Conservation (phyloP, 768 basidiomycete species). For the Crepidotus variabilis region DNA sequence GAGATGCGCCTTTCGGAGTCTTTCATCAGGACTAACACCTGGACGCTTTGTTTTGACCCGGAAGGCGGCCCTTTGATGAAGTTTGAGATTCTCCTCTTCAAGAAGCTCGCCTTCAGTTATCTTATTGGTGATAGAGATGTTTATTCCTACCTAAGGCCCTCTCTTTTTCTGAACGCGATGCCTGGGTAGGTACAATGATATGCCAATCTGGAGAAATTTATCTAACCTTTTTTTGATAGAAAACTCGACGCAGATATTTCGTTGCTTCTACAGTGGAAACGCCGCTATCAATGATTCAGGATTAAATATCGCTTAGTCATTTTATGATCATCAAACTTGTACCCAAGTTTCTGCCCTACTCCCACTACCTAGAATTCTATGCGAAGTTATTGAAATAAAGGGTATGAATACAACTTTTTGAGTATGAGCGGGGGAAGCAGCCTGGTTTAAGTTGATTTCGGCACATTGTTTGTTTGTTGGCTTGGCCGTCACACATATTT, state of each 20-base stretch:
- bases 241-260: neutral
- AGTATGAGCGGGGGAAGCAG: too few species aligned
- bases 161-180: neutral
- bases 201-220: too few species aligned
- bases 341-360: too few species aligned
- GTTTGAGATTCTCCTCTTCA: constrained; percentile 5
- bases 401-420: too few species aligned
- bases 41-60: neutral
- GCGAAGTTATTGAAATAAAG: too few species aligned
- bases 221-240: neutral
- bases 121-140: neutral
- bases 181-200: neutral
- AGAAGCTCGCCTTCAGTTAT: constrained; percentile 5
- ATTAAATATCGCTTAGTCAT: neutral
- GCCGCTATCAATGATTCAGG: neutral
- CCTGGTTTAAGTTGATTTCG: too few species aligned
- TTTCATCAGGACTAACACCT: constrained; percentile 4
- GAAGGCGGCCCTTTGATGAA: neutral
- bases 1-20: neutral
- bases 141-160: neutral
- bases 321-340: too few species aligned
- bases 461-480: too few species aligned
- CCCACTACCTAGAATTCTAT: too few species aligned
- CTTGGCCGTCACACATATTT: too few species aligned
- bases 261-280: neutral